Evolutionary conservation across 352 stramenopile species (phyloP).

Genomic region (Phytophthora kernoviae): DNA sequence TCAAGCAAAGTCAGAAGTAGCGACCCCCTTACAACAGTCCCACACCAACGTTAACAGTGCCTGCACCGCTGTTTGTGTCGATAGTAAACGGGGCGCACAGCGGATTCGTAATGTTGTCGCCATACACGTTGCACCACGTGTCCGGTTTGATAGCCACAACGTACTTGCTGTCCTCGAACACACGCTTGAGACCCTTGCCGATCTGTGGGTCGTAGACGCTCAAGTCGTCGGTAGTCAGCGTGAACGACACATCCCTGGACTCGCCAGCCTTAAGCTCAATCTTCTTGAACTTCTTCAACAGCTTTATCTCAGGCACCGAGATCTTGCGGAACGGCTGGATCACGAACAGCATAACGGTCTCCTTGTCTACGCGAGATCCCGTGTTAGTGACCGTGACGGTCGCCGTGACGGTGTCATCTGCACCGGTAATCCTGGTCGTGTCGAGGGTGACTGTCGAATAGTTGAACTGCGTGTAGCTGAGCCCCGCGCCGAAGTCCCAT

Average conservation of each 20-base stretch:
- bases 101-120: constrained; percentile 36
- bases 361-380: constrained; percentile 54
- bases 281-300: constrained; percentile 84
- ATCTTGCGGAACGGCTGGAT: constrained; percentile 63
- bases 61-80: constrained; percentile 21
- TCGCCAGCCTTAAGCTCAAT: constrained; percentile 59
- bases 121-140: constrained; percentile 71
- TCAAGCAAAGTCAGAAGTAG: not conserved
- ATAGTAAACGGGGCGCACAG: constrained; percentile 51
- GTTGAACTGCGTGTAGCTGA: constrained; percentile 78
- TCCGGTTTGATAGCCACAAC: constrained; percentile 67
- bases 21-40: not conserved
- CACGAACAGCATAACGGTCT: constrained; percentile 84
- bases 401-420: constrained; percentile 34
- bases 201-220: constrained; percentile 62
- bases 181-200: constrained; percentile 42
- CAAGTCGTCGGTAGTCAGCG: constrained; percentile 56
- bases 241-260: constrained; percentile 43
- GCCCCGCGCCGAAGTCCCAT: constrained; percentile 67
- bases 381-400: constrained; percentile 75
- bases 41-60: constrained; percentile 13
- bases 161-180: constrained; percentile 72
- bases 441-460: constrained; percentile 55
- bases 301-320: constrained; percentile 79
- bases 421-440: constrained; percentile 28